These are phyloP conservation scores for Saccharomyces eubayanus DNA, from an alignment of 805 yeast genomes.

Conservation along the genomic window DNA sequence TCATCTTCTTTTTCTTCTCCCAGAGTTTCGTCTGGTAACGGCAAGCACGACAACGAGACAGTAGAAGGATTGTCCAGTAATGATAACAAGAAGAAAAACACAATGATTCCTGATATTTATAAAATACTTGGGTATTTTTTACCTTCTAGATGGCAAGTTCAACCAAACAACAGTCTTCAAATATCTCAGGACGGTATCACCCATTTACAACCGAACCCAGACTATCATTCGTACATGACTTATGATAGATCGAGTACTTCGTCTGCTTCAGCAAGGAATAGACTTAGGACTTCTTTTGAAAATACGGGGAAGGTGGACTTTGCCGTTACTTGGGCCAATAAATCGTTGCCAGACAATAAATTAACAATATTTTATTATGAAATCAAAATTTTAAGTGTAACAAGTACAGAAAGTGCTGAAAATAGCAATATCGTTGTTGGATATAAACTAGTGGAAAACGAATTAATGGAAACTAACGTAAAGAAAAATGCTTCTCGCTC, in stretches of 20 bases:
- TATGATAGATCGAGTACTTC: conserved; percentile 12
- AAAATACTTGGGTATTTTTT: conserved; percentile 21
- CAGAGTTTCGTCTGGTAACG: neutral
- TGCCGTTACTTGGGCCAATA: conserved; percentile 26
- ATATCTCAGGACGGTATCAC: conserved; percentile 26
- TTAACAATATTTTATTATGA: conserved; percentile 28
- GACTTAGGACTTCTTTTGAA: conserved; percentile 15
- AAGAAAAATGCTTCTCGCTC: neutral
- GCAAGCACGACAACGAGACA: neutral
- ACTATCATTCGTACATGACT: conserved; percentile 19
- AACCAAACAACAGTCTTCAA: conserved; percentile 18
- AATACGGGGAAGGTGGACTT: conserved; percentile 18
- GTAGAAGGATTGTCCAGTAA: neutral
- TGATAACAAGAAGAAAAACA: conserved; percentile 10
- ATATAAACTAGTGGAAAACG: conserved; percentile 10
- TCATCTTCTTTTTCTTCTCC: neutral
- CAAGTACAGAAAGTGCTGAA: conserved; percentile 21
- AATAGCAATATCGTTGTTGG: conserved; percentile 26
- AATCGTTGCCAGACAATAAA: conserved; percentile 14
- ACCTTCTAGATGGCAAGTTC: conserved; percentile 25
- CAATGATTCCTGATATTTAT: conserved; percentile 19
- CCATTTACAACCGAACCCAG: conserved; percentile 19
- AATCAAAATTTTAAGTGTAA: conserved; percentile 19
- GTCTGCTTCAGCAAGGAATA: conserved; percentile 13
- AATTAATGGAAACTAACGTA: neutral